Evolutionary conservation across 345 rosid genomes (phyloP), one percentile per base, ranked within the genome.

Genomic region (Erysimum cheiranthoides): DNA sequence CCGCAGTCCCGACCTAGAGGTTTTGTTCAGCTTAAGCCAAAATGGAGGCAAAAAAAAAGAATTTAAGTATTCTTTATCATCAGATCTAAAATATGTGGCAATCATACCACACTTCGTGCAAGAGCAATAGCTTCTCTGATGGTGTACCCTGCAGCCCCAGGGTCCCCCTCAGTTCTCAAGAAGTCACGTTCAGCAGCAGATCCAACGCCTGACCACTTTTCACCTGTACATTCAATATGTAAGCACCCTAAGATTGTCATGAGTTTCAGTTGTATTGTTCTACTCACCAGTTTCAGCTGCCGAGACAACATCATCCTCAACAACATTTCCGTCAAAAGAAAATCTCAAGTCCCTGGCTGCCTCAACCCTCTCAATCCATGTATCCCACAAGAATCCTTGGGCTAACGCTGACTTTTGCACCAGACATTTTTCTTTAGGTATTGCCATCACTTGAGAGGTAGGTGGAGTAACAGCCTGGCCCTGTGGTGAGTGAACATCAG

Each of bases 91-190:
- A 73, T 36, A 8, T 32, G 76, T 66, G 34, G 50, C 53, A 69
- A 80, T 82, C 93, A 79, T 13, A 94, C 96, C 83, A 78, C 91
- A 84, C 97, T 94, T 77, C 98, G 85, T 42, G 90, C 75, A 17
- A 92, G 94, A 8, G 88, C 75, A 54, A 90, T 83, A 5, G 95
- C 95, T 89, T 94, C 97, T 82, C 81, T 88, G 80, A 90, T 87
- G 6, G 98, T 87, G 82, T 91, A 92, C 40, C 98, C 97, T 16
- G 81, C 85, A 36, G 93, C 96, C 30, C 88, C 96, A 61, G 98
- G 98, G 71, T 94, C 96, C 21, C 98, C 98, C 47, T 90, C 97
- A 78, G 95, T 88, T 64, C 95, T 84, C 78, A 94, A 78, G 75
- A 82, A 80, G 83, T 94, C 97, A 11, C 98, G 93, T 40, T 85